These are phyloP conservation scores for Cystobasidiaceae sp. DNA, from an alignment of 1,284 basidiomycete genomes.

Conservation along the genomic window DNA sequence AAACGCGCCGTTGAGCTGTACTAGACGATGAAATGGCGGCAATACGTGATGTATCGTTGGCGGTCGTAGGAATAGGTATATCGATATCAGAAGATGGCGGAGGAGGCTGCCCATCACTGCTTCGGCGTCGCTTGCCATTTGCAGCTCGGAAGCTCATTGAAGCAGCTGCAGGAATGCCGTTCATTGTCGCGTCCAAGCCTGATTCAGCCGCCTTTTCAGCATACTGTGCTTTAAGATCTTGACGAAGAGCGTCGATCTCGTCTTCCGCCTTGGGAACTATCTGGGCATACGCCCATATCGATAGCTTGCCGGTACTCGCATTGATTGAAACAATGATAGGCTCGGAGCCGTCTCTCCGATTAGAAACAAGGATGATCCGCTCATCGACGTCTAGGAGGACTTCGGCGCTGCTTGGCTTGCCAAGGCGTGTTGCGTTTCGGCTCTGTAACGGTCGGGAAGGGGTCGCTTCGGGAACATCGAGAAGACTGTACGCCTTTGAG, in stretches of 20 bases:
- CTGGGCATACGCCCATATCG: conserved; percentile 29
- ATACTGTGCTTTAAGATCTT: not conserved
- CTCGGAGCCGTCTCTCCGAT: not conserved
- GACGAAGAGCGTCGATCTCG: not conserved
- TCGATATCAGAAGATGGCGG: conserved; percentile 8
- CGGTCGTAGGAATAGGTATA: not conserved
- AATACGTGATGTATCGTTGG: conserved; percentile 47
- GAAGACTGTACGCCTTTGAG: not conserved
- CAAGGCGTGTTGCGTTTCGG: not conserved
- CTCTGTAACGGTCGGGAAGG: not conserved
- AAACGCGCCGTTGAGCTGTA: not conserved
- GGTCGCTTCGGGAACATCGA: not conserved
- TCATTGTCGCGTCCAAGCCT: not conserved
- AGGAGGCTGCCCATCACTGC: not conserved
- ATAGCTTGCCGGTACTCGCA: conserved; percentile 2
- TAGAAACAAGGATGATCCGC: conserved; percentile 25
- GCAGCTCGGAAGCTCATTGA: not conserved
- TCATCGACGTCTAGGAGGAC: conserved; percentile 10
- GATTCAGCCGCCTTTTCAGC: not conserved
- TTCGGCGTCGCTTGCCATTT: conserved; percentile 18
- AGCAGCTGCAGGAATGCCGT: not conserved
- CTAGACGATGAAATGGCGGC: conserved; percentile 12
- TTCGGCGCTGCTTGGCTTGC: not conserved
- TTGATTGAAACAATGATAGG: conserved; percentile 28
- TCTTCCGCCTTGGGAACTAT: not conserved